Conservation (phyloP, 805 yeast species). For the Nakazawaea ernobii region DNA sequence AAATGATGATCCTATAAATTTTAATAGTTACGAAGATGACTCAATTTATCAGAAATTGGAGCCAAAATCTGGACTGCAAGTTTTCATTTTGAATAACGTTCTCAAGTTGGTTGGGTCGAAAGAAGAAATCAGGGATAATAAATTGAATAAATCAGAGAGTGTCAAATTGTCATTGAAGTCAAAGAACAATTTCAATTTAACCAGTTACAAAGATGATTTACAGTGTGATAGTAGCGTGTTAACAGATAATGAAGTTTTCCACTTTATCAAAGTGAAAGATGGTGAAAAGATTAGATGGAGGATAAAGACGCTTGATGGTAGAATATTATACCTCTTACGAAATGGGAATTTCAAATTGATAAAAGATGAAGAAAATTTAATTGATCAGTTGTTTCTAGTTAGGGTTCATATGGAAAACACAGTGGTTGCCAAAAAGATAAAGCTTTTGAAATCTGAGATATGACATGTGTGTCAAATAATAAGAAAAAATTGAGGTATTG, state of each 20-base stretch:
- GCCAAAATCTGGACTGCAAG: slow-evolving; percentile 22
- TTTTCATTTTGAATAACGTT: slow-evolving; percentile 20
- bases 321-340: slow-evolving; percentile 1
- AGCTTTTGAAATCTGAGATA: background rate
- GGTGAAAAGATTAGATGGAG: slow-evolving; percentile 1
- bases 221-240: slow-evolving; percentile 19
- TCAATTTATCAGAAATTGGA: slow-evolving; percentile 15
- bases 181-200: slow-evolving; percentile 18
- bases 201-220: slow-evolving; percentile 14
- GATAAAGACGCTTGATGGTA: background rate
- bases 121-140: background rate
- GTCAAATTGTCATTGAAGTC: slow-evolving; percentile 20
- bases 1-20: slow-evolving; percentile 16
- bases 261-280: slow-evolving; percentile 11
- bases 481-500: background rate
- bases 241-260: slow-evolving; percentile 23
- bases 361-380: slow-evolving; percentile 22
- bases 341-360: slow-evolving; percentile 19
- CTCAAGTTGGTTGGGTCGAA: slow-evolving; percentile 15
- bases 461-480: background rate
- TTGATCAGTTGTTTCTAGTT: slow-evolving; percentile 20
- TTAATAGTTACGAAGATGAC: slow-evolving; percentile 9
- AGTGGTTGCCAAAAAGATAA: slow-evolving; percentile 12
- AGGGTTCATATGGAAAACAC: slow-evolving; percentile 23
- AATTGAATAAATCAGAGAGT: slow-evolving; percentile 7